Evolutionary conservation across 352 stramenopile genomes (phyloP), one percentile per base, ranked within the genome.

Genomic region (Globisporangium solare): DNA sequence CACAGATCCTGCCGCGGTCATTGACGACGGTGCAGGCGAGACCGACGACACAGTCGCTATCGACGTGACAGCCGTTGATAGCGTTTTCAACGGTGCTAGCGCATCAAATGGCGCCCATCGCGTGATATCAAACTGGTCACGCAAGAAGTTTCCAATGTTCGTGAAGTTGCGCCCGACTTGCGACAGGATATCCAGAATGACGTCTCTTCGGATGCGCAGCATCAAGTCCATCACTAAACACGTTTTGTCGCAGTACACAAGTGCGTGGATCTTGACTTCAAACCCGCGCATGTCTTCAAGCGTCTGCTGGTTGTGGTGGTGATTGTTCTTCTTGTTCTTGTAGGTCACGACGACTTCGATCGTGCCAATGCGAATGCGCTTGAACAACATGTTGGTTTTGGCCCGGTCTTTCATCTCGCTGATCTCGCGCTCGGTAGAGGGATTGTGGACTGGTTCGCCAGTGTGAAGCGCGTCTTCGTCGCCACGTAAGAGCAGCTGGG

Each of bases 191-290:
- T 94, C 83, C 12, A 94, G 64, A 13, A 94, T 68, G 24, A 94
- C 86, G 41, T 94, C 84, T 0, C 82, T 76, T 3, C 83, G 82
- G 35, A 94, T 85, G 17, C 84, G 76, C 37, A 92, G 61, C 1
- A 91, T 31, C 11, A 94, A 62, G 49, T 94, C 83, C 31, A 74
- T 48, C 5, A 88, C 51, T n/a, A 83, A 88, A 42, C 84, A 94
- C 27, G 80, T 89, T 64, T 94, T 94, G 62, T 94, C 81, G 45
- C 78, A 88, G 64, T 94, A 94, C 48, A 94, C 84, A 31, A 94
- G 75, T 18, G 84, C 78, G 47, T 90, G 84, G 27, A 90, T 80
- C 64, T 94, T 94, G 64, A 94, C 67, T 55, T 89, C 77, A 49
- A 94, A 90, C 8, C 84, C 84, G 5, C 83, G 76, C 80, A 94